These are phyloP conservation scores for Citrus australasica DNA, from an alignment of 345 rosid genomes.

Conservation along the genomic window DNA sequence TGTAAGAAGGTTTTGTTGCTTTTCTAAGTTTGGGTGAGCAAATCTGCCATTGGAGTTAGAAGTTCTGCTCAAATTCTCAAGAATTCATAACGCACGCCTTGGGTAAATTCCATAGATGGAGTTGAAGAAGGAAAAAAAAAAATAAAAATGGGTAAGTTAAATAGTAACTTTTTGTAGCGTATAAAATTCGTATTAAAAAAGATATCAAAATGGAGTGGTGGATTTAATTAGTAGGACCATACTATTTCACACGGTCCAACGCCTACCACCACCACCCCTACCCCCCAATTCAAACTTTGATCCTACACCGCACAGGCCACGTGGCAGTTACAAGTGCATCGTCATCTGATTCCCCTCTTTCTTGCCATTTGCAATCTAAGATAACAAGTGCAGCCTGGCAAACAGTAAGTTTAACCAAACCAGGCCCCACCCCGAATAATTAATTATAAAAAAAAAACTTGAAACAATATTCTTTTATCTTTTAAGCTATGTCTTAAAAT, in stretches of 20 bases:
- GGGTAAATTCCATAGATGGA: not conserved
- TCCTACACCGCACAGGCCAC: not conserved
- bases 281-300: too few species aligned
- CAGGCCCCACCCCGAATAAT: not conserved
- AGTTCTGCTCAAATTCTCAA: not conserved
- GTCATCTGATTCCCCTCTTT: not conserved
- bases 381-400: constrained; percentile 2
- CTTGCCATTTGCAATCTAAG: not conserved
- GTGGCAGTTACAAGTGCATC: constrained; percentile 19
- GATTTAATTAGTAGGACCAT: not conserved
- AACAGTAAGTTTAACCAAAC: not conserved
- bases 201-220: not conserved
- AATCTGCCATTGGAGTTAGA: not conserved
- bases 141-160: not conserved
- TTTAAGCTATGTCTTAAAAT: too few species aligned
- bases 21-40: not conserved
- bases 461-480: too few species aligned
- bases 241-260: constrained; percentile 5
- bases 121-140: not conserved
- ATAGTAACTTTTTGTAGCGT: not conserved
- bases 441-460: too few species aligned
- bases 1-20: not conserved
- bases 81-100: not conserved
- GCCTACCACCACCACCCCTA: not conserved
- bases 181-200: not conserved